Conservation (phyloP, 148 eudicot species). For the Chenopodium quinoa region DNA sequence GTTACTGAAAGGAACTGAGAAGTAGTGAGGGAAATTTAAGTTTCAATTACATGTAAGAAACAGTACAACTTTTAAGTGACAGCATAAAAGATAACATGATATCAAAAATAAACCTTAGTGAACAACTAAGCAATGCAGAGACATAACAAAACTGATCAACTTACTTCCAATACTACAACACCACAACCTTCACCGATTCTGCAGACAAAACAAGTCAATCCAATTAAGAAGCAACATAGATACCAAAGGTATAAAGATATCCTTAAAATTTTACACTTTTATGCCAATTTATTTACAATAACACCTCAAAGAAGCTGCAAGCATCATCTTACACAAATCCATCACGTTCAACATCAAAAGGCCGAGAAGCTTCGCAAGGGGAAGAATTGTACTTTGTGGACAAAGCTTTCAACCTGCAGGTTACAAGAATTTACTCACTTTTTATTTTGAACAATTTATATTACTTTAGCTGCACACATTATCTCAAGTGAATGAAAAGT, state of each 20-base stretch:
- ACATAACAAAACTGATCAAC: conserved; percentile 18
- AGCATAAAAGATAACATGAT: conserved; percentile 12
- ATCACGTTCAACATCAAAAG: conserved; percentile 86
- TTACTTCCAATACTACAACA: conserved; percentile 87
- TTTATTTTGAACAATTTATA: background rate
- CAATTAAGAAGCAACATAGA: background rate
- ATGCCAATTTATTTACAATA: background rate
- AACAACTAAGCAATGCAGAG: background rate
- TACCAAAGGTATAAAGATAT: background rate
- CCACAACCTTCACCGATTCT: conserved; percentile 98
- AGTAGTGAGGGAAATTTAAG: background rate
- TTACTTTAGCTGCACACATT: background rate
- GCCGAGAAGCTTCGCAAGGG: conserved; percentile 86
- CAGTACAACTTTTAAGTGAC: background rate
- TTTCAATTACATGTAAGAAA: background rate
- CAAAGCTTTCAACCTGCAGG: conserved; percentile 82
- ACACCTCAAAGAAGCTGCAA: conserved; percentile 13
- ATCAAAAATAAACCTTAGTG: background rate
- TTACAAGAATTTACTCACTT: background rate
- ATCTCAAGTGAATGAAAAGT: background rate
- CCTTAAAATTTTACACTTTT: background rate
- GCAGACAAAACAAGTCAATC: conserved; percentile 27
- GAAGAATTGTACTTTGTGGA: conserved; percentile 70
- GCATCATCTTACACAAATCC: conserved; percentile 85
- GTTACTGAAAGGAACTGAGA: background rate